phyloP scores from a whole-genome alignment of 2,329 filamentous ascomycete genomes.

The Trichoderma sp. region DNA sequence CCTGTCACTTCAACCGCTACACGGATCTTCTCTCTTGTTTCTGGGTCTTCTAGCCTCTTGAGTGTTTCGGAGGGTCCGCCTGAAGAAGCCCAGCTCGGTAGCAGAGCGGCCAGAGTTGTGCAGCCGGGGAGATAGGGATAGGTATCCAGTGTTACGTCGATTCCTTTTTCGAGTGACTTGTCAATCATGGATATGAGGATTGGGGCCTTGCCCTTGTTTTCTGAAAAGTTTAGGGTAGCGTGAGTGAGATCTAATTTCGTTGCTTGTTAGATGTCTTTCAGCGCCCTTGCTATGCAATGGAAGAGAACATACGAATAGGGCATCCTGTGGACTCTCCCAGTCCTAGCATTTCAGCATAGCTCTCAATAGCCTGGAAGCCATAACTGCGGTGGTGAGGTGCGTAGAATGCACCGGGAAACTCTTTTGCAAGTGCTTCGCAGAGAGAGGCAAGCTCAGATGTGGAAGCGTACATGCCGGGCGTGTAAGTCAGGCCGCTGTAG shows the following conservation, averaged over 20 bases:
- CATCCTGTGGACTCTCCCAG: slow-evolving; percentile 31
- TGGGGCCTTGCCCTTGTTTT: slow-evolving; percentile 32
- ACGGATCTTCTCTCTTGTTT: slow-evolving; percentile 30
- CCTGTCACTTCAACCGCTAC: slow-evolving; percentile 31
- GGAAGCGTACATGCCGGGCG: slow-evolving; percentile 34
- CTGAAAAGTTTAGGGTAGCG: slow-evolving; percentile 32
- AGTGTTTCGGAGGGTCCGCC: slow-evolving; percentile 30
- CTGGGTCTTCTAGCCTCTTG: slow-evolving; percentile 28
- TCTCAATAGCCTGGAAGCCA: slow-evolving; percentile 30
- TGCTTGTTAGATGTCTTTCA: background rate
- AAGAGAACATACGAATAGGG: slow-evolving; percentile 29
- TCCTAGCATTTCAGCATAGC: slow-evolving; percentile 32
- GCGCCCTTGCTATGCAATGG: background rate
- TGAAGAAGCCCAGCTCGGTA: slow-evolving; percentile 32
- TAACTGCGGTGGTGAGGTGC: slow-evolving; percentile 34
- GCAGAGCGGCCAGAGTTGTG: slow-evolving; percentile 30
- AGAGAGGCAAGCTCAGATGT: slow-evolving; percentile 31
- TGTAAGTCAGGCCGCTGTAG: slow-evolving; percentile 31
- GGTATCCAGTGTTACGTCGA: slow-evolving; percentile 32
- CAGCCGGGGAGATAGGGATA: slow-evolving; percentile 33
- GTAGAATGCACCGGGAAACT: slow-evolving; percentile 31
- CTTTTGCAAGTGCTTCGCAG: slow-evolving; percentile 29
- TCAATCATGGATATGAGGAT: slow-evolving; percentile 31
- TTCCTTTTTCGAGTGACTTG: slow-evolving; percentile 25
- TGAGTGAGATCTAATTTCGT: slow-evolving; percentile 30